Percentiles rank a stretch among this genome's conserved stretches.
Evolutionary conservation across 2,329 filamentous ascomycete genomes (phyloP).

Genomic region (Ophiostoma sp.): DNA sequence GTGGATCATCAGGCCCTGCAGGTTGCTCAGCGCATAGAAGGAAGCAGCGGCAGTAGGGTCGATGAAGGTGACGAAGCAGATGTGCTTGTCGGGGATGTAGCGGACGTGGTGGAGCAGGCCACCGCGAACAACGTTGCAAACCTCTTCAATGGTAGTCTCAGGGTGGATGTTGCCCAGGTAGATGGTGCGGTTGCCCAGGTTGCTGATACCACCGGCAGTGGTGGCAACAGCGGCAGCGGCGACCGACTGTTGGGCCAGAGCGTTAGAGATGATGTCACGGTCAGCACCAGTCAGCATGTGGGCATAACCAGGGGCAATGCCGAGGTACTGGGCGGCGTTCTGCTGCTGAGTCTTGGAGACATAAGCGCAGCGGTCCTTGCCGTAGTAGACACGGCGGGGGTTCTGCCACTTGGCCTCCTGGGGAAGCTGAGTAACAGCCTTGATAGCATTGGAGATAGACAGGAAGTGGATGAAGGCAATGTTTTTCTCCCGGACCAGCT

Average conservation of each 20-base stretch:
- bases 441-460: slow-evolving; percentile 96
- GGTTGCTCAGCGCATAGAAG: slow-evolving; percentile 94
- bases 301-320: slow-evolving; percentile 92
- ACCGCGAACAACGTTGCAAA: slow-evolving; percentile 96
- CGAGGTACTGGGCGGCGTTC: slow-evolving; percentile 95
- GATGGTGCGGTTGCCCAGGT: slow-evolving; percentile 93
- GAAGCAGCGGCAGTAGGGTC: slow-evolving; percentile 96
- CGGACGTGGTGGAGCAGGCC: slow-evolving; percentile 95
- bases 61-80: slow-evolving; percentile 99
- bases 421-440: slow-evolving; percentile 91
- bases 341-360: slow-evolving; percentile 99
- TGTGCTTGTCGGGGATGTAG: slow-evolving; percentile 99
- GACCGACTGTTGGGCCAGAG: slow-evolving; percentile 93
- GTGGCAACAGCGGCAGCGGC: slow-evolving; percentile 95
- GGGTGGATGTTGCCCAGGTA: slow-evolving; percentile 98
- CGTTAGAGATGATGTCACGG: slow-evolving; percentile 92
- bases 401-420: slow-evolving; percentile 97
- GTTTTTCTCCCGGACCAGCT: slow-evolving; percentile 94
- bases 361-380: slow-evolving; percentile 96
- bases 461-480: slow-evolving; percentile 98
- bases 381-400: slow-evolving; percentile 93
- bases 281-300: slow-evolving; percentile 95
- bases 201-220: slow-evolving; percentile 93
- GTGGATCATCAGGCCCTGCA: slow-evolving; percentile 98
- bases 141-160: slow-evolving; percentile 98